These are phyloP conservation scores for Amanita thiersii DNA, from an alignment of 768 basidiomycete species.

Conservation along the genomic window DNA sequence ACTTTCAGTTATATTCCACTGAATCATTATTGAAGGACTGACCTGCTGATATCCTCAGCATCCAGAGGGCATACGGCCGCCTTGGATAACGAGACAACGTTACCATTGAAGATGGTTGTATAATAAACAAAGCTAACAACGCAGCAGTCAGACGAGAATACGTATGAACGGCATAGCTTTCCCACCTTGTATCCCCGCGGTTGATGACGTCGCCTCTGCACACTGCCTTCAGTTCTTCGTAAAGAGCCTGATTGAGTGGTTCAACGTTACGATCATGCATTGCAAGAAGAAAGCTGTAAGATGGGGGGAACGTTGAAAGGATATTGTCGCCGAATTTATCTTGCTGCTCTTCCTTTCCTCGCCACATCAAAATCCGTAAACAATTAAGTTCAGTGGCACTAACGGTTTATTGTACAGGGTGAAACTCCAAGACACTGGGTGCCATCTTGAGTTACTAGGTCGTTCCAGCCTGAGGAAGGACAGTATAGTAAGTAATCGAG, in stretches of 20 bases:
- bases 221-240: constrained; percentile 35
- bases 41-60: constrained; percentile 79
- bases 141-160: background rate
- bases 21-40: constrained; percentile 18
- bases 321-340: too few relatives aligned
- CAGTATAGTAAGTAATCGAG: too few relatives aligned
- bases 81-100: constrained; percentile 49
- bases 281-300: background rate
- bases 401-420: too few relatives aligned
- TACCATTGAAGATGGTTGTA: constrained; percentile 69
- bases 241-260: constrained; percentile 25
- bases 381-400: too few relatives aligned
- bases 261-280: background rate
- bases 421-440: too few relatives aligned
- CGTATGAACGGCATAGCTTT: background rate
- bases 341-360: too few relatives aligned
- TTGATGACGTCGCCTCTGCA: constrained; percentile 42
- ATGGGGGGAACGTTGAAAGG: too few relatives aligned
- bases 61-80: constrained; percentile 70
- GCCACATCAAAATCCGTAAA: too few relatives aligned
- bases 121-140: constrained; percentile 35
- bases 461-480: too few relatives aligned
- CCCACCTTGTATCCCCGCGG: constrained; percentile 32
- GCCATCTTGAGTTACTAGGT: too few relatives aligned
- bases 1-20: background rate